Percentiles rank a stretch among this genome's conserved stretches.
These are phyloP conservation scores for Stellera chamaejasme DNA, from an alignment of 345 rosid genomes.

Conservation along the genomic window DNA sequence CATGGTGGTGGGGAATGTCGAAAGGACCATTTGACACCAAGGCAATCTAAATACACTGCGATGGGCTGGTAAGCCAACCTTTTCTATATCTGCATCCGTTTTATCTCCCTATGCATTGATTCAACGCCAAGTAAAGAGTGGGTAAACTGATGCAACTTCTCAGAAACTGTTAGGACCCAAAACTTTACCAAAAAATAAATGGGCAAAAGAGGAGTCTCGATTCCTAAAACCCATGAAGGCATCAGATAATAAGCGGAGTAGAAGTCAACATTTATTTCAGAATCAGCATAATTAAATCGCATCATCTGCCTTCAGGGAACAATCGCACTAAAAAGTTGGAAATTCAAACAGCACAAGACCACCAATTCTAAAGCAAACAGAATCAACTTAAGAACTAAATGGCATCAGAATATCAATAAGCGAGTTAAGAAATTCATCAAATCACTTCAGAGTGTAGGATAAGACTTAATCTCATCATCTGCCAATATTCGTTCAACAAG, in stretches of 20 bases:
- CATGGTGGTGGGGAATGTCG: slow-evolving; percentile 16
- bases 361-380: not conserved
- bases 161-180: slow-evolving; percentile 16
- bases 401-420: slow-evolving; percentile 58
- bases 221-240: slow-evolving; percentile 19
- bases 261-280: slow-evolving; percentile 29
- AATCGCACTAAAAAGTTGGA: not conserved
- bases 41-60: slow-evolving; percentile 25
- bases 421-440: slow-evolving; percentile 31
- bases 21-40: slow-evolving; percentile 53
- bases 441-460: slow-evolving; percentile 41
- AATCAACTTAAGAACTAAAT: not conserved
- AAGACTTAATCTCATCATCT: slow-evolving; percentile 33
- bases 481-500: slow-evolving; percentile 14
- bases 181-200: too few relatives aligned
- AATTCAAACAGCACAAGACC: not conserved
- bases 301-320: slow-evolving; percentile 36
- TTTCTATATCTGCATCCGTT: slow-evolving; percentile 40
- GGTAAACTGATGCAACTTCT: slow-evolving; percentile 43
- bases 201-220: too few relatives aligned
- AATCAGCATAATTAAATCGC: too few relatives aligned
- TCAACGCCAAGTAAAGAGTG: slow-evolving; percentile 22
- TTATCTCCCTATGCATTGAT: slow-evolving; percentile 29
- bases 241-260: slow-evolving; percentile 57
- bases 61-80: slow-evolving; percentile 65